Percentiles rank a stretch among this genome's conserved stretches.
Conservation (phyloP, 768 basidiomycete genomes). For the Phlegmacium glaucopus region DNA sequence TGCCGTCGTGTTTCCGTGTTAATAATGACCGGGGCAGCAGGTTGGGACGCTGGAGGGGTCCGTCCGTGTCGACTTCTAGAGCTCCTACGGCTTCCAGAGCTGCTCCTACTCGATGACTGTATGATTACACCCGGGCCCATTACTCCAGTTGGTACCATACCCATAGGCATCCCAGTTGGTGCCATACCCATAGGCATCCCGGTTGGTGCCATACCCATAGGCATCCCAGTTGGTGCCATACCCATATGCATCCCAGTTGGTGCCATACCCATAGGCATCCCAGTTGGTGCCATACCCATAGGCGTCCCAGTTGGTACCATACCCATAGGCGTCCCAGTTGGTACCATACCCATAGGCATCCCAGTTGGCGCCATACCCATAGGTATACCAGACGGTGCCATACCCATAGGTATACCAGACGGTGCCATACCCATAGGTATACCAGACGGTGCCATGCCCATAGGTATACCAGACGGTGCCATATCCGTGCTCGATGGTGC, state of each 20-base stretch:
- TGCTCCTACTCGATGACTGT: slow-evolving; percentile 9
- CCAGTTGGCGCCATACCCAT: slow-evolving; percentile 12
- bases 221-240: slow-evolving; percentile 5
- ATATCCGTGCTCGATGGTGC: neutral
- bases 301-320: slow-evolving; percentile 9
- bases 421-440: slow-evolving; percentile 9
- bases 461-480: slow-evolving; percentile 7
- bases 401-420: slow-evolving; percentile 4
- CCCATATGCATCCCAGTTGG: neutral
- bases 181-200: slow-evolving; percentile 3
- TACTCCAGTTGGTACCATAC: slow-evolving; percentile 9
- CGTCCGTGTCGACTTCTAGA: too few species aligned
- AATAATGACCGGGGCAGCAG: too few species aligned
- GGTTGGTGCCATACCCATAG: slow-evolving; percentile 11
- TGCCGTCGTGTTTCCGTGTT: too few species aligned
- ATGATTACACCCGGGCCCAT: too few species aligned
- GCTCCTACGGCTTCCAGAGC: too few species aligned
- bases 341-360: slow-evolving; percentile 1
- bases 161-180: slow-evolving; percentile 11
- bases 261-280: neutral
- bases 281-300: neutral
- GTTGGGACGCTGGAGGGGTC: too few species aligned
- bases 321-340: slow-evolving; percentile 12
- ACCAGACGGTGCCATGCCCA: slow-evolving; percentile 12
- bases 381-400: slow-evolving; percentile 5